Evolutionary conservation across 148 eudicot genomes (phyloP).

Genomic region (Pouteria glomerata): DNA sequence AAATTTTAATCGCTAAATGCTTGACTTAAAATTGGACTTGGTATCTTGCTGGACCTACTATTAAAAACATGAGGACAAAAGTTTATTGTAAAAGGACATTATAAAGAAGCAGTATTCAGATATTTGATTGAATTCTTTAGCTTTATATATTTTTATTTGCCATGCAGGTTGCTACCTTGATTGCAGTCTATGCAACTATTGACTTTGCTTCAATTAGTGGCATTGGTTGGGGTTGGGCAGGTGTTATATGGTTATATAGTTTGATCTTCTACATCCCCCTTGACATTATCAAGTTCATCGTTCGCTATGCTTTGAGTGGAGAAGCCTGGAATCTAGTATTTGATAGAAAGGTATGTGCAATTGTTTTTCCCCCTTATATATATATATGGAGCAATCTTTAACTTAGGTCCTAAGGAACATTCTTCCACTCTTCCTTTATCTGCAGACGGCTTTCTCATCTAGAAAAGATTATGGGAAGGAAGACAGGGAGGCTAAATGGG

Average conservation of each 20-base stretch:
- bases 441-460: constrained; percentile 65
- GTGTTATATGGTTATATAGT: constrained; percentile 71
- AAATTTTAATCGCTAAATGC: too few species aligned
- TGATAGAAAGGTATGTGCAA: constrained; percentile 48
- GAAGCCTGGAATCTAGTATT: constrained; percentile 62
- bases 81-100: not conserved
- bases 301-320: constrained; percentile 56
- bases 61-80: too few species aligned
- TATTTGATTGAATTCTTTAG: not conserved
- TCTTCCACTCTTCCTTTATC: constrained; percentile 10
- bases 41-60: not conserved
- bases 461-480: constrained; percentile 60
- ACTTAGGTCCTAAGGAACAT: not conserved
- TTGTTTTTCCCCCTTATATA: not conserved
- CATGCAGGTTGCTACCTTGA: constrained; percentile 61
- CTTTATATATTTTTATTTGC: not conserved
- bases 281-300: constrained; percentile 54
- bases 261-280: constrained; percentile 64
- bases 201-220: constrained; percentile 66
- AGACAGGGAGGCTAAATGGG: constrained; percentile 56
- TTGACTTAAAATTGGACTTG: not conserved
- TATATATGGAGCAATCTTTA: too few species aligned
- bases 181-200: constrained; percentile 71
- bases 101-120: not conserved
- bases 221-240: constrained; percentile 83